Evolutionary conservation across 352 stramenopile genomes (phyloP).

Genomic region (Pythium biforme): DNA sequence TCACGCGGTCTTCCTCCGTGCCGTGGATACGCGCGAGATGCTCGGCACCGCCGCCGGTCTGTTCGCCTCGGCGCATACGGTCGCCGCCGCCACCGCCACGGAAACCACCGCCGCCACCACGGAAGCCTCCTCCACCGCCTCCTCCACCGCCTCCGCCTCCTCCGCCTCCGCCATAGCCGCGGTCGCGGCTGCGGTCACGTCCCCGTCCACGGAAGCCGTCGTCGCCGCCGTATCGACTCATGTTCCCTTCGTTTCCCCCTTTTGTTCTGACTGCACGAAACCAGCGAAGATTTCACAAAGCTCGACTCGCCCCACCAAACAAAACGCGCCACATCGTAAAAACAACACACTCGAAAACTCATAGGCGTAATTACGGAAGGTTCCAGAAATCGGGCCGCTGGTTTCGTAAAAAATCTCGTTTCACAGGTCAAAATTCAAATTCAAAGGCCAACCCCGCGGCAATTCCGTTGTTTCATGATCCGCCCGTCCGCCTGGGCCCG

Average conservation of each 20-base stretch:
- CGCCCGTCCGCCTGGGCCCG: neutral
- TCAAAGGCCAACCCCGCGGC: conserved; percentile 24
- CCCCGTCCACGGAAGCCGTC: conserved; percentile 66
- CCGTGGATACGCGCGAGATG: conserved; percentile 97
- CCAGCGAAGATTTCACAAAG: conserved; percentile 30
- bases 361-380: conserved; percentile 8
- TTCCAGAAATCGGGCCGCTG: neutral
- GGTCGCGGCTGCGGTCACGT: conserved; percentile 73
- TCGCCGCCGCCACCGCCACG: conserved; percentile 56
- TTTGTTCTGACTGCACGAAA: neutral
- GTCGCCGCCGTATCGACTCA: conserved; percentile 70
- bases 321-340: conserved; percentile 19
- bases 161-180: conserved; percentile 34
- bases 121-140: conserved; percentile 23
- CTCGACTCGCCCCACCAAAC: conserved; percentile 7
- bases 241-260: conserved; percentile 24
- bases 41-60: conserved; percentile 87
- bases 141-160: conserved; percentile 34
- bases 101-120: conserved; percentile 30
- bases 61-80: conserved; percentile 56
- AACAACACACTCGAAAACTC: conserved; percentile 4
- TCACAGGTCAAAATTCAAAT: conserved; percentile 34
- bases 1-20: conserved; percentile 97
- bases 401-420: conserved; percentile 19
- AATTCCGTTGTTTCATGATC: conserved; percentile 18